Base-by-base conservation (phyloP, 805 yeast genomes). In the Ascoidea tarda region DNA sequence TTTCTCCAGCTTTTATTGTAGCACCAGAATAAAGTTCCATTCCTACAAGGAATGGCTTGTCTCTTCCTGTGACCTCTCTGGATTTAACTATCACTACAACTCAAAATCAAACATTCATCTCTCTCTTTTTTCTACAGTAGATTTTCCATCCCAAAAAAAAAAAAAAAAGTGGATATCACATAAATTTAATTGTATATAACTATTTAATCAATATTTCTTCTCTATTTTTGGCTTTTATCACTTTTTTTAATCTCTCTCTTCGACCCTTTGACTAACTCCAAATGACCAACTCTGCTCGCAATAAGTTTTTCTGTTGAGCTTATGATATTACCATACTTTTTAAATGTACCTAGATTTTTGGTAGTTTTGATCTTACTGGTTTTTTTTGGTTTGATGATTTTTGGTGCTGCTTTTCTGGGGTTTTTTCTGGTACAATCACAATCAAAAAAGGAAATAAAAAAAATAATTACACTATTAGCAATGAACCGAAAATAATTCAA, bases 231-330 rank as follows among this genome's bases (percentile, higher is more conserved):
- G 49, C 61, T 62, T 65, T 77, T 79, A 57, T 72, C 77, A 16
- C 66, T 71, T 63, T 77, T 85, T 63, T 87, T 96, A 16, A 87
- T 54, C 60, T 85, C 79, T 69, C 95, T 79, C 72, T 97, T 81
- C 6, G 93, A 82, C 14, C 99, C 99, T 66, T 87, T 89, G 58
- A 91, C 71, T 46, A 91, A 65, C 69, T 91, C 99, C 61, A 91
- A 74, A 66, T 91, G 98, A 32, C 99, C 99, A 6, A 91, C 97
- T 65, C 91, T 77, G 53, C 95, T 75, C 1, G 97, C 82, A 59
- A 91, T 79, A 53, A 88, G 73, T 69, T 80, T 88, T 68, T 91
- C 99, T 3, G 98, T 91, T 47, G 78, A 72, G 6, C 49, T 10
- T 4, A 47, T 16, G n/a, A 54, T 50, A 12, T 49, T 21, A 16